Base-by-base conservation (phyloP, 2,329 filamentous ascomycete species). In the Ambrosiella xylebori region DNA sequence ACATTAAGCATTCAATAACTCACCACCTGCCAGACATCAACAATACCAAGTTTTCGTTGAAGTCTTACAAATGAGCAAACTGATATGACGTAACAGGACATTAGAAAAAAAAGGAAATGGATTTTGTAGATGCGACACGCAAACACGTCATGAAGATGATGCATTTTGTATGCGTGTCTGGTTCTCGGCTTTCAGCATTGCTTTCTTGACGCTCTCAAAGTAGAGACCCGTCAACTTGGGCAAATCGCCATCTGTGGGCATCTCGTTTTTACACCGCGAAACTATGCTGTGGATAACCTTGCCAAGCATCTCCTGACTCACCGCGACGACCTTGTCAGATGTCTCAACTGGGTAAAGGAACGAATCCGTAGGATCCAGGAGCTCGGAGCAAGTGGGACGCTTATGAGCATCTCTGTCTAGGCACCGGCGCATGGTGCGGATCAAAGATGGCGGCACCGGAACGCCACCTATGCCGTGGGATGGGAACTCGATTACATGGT, bases 401-500 rank as follows among this genome's bases (percentile, higher is more conserved):
- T 79, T 71, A 63, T 79, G 74, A 63, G 78, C 77, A 62, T 86
- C 80, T 56, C 82, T 76, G 64, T 74, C 75, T 7, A 86, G 72
- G 64, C 82, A 86, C 13, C 76, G 74, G 64, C 73, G 77, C 73
- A 86, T 74, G 0, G 82, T 85, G 37, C 76, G 71, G 39, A 85
- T 68, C 11, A 85, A 70, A 9, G 76, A 77, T 0, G 73, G 70
- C 0, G 82, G 82, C 1, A 86, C 79, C 0, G 73, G 71, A 0
- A 76, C 73, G 56, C 75, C 83, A 49, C 87, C 87, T 55, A 89
- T 73, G 11, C 84, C 87, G 2, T 77, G 74, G 1, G 81, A 75
- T 0, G 84, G 84, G 65, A 83, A 93, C 58, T 87, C 79, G 65
- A 94, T 87, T 5, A 71, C 68, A 68, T 89, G 81, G 58, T 82